Evolutionary conservation across 2,329 filamentous ascomycete species (phyloP), one percentile per base, ranked within the genome.

Genomic region (Ophiocordyceps sinensis): DNA sequence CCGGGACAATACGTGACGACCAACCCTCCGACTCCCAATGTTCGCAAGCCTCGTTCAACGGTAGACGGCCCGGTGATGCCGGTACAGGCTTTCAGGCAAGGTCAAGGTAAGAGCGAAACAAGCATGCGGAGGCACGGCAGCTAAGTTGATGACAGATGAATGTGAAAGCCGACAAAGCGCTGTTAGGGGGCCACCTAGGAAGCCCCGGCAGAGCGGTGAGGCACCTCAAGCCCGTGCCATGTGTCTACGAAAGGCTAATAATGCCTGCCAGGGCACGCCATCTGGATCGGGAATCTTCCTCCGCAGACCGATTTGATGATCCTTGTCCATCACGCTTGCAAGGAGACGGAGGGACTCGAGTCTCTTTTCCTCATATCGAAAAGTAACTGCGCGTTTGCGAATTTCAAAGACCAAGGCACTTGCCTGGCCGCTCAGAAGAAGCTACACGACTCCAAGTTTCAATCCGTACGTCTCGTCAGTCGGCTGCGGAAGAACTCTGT

Each of bases 351-450:
- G 0, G 75, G 87, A 1, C 76, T 96, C 19, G 84, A 94, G 56
- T 94, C 87, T 37, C 67, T 96, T 0, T 95, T 96, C 50, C 66
- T 96, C 30, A 96, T 96, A 34, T 89, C 88, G 0, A 95, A 95
- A 59, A 95, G 88, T 58, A 95, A 95, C 56, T 96, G 89, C 54
- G 89, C 88, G 0, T 96, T 96, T 64, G 86, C 94, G 48, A 96
- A 96, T 55, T 96, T 93, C 58, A 84, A 80, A 47, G 82, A 85
- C 39, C 87, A 94, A 52, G 64, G 68, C 3, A 77, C 78, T 5
- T 95, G 87, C 55, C 64, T 74, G 7, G 70, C 75, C 9, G 89
- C 89, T 0, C 85, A 94, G 65, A 73, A 78, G 37, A 79, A 85
- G 49, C 82, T 96, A 36, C 86, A 96, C 58, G 88, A 96, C 53